Evolutionary conservation across 2,329 filamentous ascomycete genomes (phyloP), one percentile per base, ranked within the genome.

Genomic region (Arthrobotrys musiformis): DNA sequence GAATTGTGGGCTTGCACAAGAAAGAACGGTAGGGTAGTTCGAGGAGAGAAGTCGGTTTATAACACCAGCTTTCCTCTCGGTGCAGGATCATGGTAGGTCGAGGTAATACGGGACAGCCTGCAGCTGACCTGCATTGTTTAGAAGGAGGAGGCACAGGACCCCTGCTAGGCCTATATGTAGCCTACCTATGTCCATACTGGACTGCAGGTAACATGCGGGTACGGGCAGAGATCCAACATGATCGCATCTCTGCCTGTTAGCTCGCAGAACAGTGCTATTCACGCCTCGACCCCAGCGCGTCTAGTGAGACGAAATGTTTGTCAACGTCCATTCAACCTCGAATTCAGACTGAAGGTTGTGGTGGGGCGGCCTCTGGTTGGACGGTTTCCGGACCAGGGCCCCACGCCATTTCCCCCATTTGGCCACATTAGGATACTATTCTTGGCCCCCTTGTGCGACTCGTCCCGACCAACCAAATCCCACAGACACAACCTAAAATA

Each of bases 361-460:
- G 69, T 48, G 68, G 54, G 35, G 30, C 17, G 30, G 37, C 28
- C 7, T 73, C 40, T 73, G 69, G 50, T 73, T 66, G 61, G 69
- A 37, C 40, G n/a, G 40, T 19, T 37, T 4, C 1, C 35, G 24
- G 26, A 24, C 68, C 40, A 37, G 68, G 68, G 68, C 33, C 56
- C 58, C 30, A 24, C 35, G 46, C 26, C 22, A 37, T 48, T 33
- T 62, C 33, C 54, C 66, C 17, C 28, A 50, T 44, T 50, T 7
- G 37, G 64, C 33, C 22, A 61, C 48, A 37, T 46, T 44, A 44
- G 30, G 48, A 30, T 56, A 22, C 64, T 69, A 69, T 76, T 69
- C 70, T 69, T 76, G 70, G 70, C 54, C 52, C 54, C 52, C 35
- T 58, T 63, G 70, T 76, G 70, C 37, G 48, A 73, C 69, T 58